Base-by-base conservation (phyloP, 2,329 filamentous ascomycete genomes). In the Drechslerella coelobrocha region DNA sequence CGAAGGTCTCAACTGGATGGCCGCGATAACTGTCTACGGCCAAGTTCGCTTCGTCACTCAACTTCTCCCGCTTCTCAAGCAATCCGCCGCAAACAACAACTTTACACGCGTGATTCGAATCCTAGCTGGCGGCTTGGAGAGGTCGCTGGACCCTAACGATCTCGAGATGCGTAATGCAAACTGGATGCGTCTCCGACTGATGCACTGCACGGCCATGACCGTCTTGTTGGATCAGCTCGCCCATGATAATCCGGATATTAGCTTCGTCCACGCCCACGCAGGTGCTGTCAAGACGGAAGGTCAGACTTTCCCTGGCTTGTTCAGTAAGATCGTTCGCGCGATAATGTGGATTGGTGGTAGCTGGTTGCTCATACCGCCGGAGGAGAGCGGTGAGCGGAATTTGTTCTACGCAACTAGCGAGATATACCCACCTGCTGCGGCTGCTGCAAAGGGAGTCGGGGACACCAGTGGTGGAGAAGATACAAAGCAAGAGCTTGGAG, bases 31-130 rank as follows among this genome's bases (percentile, higher is more conserved):
- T 19, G 84, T 83, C 77, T 87, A 88, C 77, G 80, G 83, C 2
- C 85, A 86, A 19, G 81, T 83, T 72, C 84, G 84, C 39, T 84
- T 87, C 74, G 80, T 83, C 10, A 63, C 80, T 47, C 85, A 86
- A 59, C 81, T 89, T 0, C 81, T 87, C 7, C 85, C 86, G 0
- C 79, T 83, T 0, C 79, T 89, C 1, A 78, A 79, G 9, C 75
- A 75, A n/a, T 55, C 59, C 23, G 54, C 68, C 6, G 48, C 60
- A 24, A 81, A 84, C 0, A 74, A 79, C 0, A 72, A 78, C 3
- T 79, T 86, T 23, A 80, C 82, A 0, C 83, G 85, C 7, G 83
- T 86, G 7, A 80, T 87, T 23, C 82, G 78, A n/a, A 81, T 87
- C n/a, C 78, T 84, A 0, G 82, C 81, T 0, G 83, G 79, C 2